A percentile compares a stretch with the other conserved stretches of the same genome.
phyloP scores from a whole-genome alignment of 192 early-diverging fungal species.

The Coemansia sp. region DNA sequence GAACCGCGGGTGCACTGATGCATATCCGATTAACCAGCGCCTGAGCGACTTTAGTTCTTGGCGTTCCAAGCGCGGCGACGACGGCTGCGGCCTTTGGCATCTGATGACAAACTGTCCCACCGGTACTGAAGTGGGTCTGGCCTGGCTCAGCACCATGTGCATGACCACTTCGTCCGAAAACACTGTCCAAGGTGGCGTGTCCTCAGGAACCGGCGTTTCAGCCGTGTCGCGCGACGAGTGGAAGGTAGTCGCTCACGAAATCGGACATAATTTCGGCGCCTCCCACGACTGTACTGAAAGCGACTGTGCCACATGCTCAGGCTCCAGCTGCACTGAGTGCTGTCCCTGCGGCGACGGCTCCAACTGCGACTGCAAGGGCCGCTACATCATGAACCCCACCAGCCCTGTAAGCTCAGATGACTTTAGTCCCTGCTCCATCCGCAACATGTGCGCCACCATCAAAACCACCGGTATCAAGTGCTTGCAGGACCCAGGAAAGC shows the following conservation, averaged over 20 bases:
- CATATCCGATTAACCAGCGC: constrained; percentile 67
- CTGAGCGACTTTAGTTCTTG: constrained; percentile 89
- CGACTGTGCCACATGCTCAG: constrained; percentile 61
- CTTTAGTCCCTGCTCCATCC: constrained; percentile 67
- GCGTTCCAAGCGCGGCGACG: constrained; percentile 68
- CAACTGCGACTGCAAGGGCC: constrained; percentile 62
- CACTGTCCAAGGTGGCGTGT: constrained; percentile 40
- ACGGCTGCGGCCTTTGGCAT: constrained; percentile 87
- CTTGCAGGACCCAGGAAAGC: constrained; percentile 44
- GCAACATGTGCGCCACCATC: constrained; percentile 52
- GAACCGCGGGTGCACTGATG: constrained; percentile 72
- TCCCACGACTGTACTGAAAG: constrained; percentile 78
- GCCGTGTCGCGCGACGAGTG: constrained; percentile 82
- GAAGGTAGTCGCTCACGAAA: constrained; percentile 94
- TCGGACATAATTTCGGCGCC: constrained; percentile 88
- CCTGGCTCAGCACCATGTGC: constrained; percentile 80
- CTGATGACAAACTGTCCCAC: constrained; percentile 81
- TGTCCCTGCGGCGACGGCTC: constrained; percentile 65
- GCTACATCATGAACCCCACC: constrained; percentile 75
- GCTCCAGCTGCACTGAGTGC: constrained; percentile 55
- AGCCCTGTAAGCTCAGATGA: constrained; percentile 58
- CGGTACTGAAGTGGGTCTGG: constrained; percentile 81
- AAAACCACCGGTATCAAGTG: constrained; percentile 19
- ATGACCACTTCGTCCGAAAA: constrained; percentile 52
- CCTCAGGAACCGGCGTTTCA: constrained; percentile 79